Evolutionary conservation across 2,329 filamentous ascomycete species (phyloP), one percentile per base, ranked within the genome.

Genomic region (Talaromyces sp.): DNA sequence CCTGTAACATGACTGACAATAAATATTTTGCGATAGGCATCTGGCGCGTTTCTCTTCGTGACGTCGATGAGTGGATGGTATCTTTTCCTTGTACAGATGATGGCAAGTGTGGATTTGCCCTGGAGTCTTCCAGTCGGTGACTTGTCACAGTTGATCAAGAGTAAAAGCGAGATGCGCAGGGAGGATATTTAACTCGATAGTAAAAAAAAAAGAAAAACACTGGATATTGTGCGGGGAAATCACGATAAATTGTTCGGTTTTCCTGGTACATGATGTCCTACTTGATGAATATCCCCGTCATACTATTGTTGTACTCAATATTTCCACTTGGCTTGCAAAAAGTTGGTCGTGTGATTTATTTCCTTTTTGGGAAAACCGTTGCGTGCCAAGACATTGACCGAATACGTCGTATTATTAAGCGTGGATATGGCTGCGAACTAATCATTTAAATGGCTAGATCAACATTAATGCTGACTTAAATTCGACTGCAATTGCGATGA

Each of bases 31-130:
- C 5, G 19, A 22, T 22, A 78, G 56, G 77, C 78, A 0, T 80
- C 73, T 5, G 83, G 82, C 1, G 83, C 81, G 3, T 73, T 76
- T 25, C 71, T 77, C 0, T 85, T 85, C 57, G 73, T 82, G 30
- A 77, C 80, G 0, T 77, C 76, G 59, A 62, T 81, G 11, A 68
- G 74, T 7, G 82, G 82, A 0, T 84, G 82, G 76, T 85, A 81
- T 69, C 80, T 85, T 28, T 79, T 84, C 64, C 71, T 79, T 36
- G 82, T 81, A 10, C 83, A 84, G 60, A 75, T 85, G 72, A 72
- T 85, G 36, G 82, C 80, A 0, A 75, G 78, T 8, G 69, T 84
- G 19, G 82, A 83, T 57, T 83, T 85, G 63, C 83, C 83, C 1
- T 76, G 83, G 61, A 71, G 74, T 52, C 66, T 85, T 25, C 82